Base-by-base conservation (phyloP, 208 protist genomes). In the Leishmania tropica region DNA sequence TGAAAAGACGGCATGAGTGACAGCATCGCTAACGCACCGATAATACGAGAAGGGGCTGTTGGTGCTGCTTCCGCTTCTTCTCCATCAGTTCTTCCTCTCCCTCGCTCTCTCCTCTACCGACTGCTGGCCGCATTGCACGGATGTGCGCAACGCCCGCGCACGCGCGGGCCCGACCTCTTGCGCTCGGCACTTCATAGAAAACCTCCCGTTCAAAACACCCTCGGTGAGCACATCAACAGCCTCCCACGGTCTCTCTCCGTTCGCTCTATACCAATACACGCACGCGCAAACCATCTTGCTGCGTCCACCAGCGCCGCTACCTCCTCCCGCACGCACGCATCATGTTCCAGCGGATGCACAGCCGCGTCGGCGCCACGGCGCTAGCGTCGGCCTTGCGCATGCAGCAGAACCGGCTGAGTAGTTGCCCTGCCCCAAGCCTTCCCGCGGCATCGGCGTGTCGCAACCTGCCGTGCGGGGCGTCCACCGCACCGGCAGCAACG, bases 321-420 rank as follows among this genome's bases (percentile, higher is more conserved):
- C 15, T n/a, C 13, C 75, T 31, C 75, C 13, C n/a, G 35, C 60
- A 75, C 68, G 68, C 10, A 21, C 56, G 65, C 35, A 72, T 13
- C 48, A 81, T 84, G 83, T 77, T 81, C 76, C 56, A 48, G 21
- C 53, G 77, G 42, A 74, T 83, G 67, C 65, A 80, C 72, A 65
- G 45, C 24, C 78, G 71, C 10, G 56, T 83, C 8, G 70, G 81
- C 31, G 77, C 62, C 75, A 81, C 45, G 47, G 65, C 79, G 78
- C 54, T 77, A 47, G 72, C 79, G 8, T 82, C 68, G 13, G 64
- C 75, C 76, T 54, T 83, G 73, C 81, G 54, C 65, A 11, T 71
- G 72, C 73, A 82, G 47, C 62, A 24, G 76, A 64, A 35, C 42
- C 40, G 35, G 28, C 73, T 51, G 74, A 64, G 21, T 62, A 51